phyloP scores from a whole-genome alignment of 108 stramenopile species.

The Skeletonema costatum region DNA sequence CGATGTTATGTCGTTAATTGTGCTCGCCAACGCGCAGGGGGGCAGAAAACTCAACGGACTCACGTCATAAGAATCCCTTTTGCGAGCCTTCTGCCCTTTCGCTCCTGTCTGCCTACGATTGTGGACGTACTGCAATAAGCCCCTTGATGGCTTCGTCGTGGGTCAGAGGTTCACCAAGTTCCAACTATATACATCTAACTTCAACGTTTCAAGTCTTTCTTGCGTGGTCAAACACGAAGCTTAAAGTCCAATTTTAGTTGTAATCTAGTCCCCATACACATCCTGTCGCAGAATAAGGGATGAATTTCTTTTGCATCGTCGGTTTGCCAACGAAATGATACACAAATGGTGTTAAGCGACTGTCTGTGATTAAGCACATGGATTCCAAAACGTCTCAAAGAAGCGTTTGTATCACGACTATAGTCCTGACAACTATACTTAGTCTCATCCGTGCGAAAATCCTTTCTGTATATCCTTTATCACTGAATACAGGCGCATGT shows the following conservation, averaged over 20 bases:
- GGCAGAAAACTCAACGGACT: no score
- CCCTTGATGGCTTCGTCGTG: no score
- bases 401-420: constrained; percentile 75
- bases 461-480: constrained; percentile 36
- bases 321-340: constrained; percentile 85
- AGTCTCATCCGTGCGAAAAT: constrained; percentile 57
- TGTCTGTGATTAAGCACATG: constrained; percentile 72
- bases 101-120: no score
- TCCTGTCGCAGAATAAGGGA: constrained; percentile 61
- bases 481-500: constrained; percentile 63
- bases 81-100: no score
- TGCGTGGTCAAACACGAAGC: constrained; percentile 35
- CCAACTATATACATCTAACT: no score
- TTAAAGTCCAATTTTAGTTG: constrained; percentile 53
- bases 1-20: no score
- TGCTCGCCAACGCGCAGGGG: no score
- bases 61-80: no score
- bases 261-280: constrained; percentile 87
- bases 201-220: neutral
- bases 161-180: no score
- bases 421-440: constrained; percentile 79
- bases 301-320: constrained; percentile 76
- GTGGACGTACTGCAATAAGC: no score
- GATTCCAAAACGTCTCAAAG: constrained; percentile 83
- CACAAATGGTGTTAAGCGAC: constrained; percentile 83